Conservation (phyloP, 805 yeast genomes). For the Priceomyces castillae region DNA sequence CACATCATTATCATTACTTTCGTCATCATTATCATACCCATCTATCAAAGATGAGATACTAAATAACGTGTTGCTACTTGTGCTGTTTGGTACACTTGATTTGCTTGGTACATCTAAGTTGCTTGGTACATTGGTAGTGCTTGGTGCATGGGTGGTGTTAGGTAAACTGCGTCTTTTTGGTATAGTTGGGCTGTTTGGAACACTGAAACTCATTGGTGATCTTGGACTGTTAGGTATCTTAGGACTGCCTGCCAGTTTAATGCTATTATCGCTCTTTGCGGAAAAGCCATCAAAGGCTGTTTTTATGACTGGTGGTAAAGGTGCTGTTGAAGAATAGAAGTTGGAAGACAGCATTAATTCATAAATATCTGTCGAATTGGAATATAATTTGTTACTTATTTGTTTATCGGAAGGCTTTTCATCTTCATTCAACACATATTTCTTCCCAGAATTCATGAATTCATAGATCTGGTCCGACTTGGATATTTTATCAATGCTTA, state of each 20-base stretch:
- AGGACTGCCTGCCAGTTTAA: background rate
- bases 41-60: slow-evolving; percentile 30
- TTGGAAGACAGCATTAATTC: slow-evolving; percentile 8
- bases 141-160: slow-evolving; percentile 15
- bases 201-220: background rate
- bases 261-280: too few relatives aligned
- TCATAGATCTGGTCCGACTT: slow-evolving; percentile 9
- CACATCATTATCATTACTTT: background rate
- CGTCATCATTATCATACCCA: slow-evolving; percentile 22
- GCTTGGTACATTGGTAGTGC: slow-evolving; percentile 7
- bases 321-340: slow-evolving; percentile 23
- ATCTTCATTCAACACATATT: background rate
- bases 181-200: slow-evolving; percentile 16
- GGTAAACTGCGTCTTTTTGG: background rate
- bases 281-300: background rate
- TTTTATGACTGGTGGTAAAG: slow-evolving; percentile 17
- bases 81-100: slow-evolving; percentile 10
- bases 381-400: slow-evolving; percentile 18
- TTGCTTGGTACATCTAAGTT: slow-evolving; percentile 13
- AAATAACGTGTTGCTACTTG: slow-evolving; percentile 20
- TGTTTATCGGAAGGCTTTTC: slow-evolving; percentile 4
- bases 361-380: slow-evolving; percentile 19
- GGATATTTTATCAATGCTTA: slow-evolving; percentile 13
- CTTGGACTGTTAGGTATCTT: slow-evolving; percentile 12
- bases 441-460: slow-evolving; percentile 9